These are phyloP conservation scores for Parietichytrium sp. DNA, from an alignment of 108 stramenopile species.

Conservation along the genomic window DNA sequence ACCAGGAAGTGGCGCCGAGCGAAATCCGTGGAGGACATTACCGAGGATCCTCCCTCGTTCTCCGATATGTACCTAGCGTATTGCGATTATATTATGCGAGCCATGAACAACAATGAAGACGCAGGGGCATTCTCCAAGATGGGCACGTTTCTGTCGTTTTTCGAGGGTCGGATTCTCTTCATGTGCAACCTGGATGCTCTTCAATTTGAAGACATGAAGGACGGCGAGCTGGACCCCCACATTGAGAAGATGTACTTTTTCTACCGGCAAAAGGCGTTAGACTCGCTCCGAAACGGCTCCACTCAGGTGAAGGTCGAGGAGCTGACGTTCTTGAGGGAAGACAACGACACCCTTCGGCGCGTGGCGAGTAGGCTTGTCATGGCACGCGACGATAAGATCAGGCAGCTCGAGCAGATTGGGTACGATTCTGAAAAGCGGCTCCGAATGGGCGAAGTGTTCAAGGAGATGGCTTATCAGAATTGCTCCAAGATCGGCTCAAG, in stretches of 20 bases:
- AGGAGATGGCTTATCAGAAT: not conserved
- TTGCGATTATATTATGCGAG: not conserved
- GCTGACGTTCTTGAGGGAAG: conserved; percentile 7
- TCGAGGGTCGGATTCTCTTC: conserved; percentile 20
- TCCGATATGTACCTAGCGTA: conserved; percentile 23
- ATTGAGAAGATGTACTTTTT: conserved; percentile 10
- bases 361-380: conserved; percentile 1
- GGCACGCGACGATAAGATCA: conserved; percentile 22
- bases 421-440: not conserved
- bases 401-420: conserved; percentile 4
- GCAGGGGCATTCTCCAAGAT: conserved; percentile 30
- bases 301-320: not conserved
- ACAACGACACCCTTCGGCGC: not conserved
- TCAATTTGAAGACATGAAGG: not conserved
- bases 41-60: conserved; percentile 24
- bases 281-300: not conserved
- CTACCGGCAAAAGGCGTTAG: conserved; percentile 20
- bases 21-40: not conserved
- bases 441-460: conserved; percentile 15
- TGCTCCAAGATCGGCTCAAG: not conserved
- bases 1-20: conserved; percentile 16
- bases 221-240: conserved; percentile 31
- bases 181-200: conserved; percentile 5
- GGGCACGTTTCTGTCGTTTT: conserved; percentile 35
- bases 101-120: conserved; percentile 29